These are phyloP conservation scores for Megacollybia marginata DNA, from an alignment of 768 basidiomycete genomes.

Conservation along the genomic window DNA sequence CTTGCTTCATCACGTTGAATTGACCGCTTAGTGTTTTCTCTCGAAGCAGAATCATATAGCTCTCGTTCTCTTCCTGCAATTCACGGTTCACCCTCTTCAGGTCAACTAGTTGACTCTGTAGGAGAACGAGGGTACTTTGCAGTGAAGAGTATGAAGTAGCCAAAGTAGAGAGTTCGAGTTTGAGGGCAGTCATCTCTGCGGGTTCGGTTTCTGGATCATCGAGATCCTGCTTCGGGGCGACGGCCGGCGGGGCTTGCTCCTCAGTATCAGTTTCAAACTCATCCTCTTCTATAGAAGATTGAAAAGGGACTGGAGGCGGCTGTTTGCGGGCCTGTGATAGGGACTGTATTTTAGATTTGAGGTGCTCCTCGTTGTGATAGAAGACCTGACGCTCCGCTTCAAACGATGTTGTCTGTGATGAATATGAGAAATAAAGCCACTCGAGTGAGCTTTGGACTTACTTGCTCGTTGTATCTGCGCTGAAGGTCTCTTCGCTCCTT, in stretches of 20 bases:
- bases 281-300: slow-evolving; percentile 23
- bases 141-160: slow-evolving; percentile 80
- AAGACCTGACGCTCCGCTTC: slow-evolving; percentile 90
- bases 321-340: slow-evolving; percentile 62
- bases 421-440: neutral
- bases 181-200: slow-evolving; percentile 82
- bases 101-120: slow-evolving; percentile 81
- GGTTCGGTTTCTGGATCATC: slow-evolving; percentile 68
- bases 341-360: slow-evolving; percentile 84
- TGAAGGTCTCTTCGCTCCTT: slow-evolving; percentile 81
- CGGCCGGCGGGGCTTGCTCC: slow-evolving; percentile 8
- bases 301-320: slow-evolving; percentile 25
- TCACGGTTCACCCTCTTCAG: slow-evolving; percentile 83
- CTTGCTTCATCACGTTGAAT: slow-evolving; percentile 69
- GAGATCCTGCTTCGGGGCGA: slow-evolving; percentile 35
- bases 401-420: slow-evolving; percentile 67
- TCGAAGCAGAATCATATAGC: slow-evolving; percentile 87
- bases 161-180: slow-evolving; percentile 78
- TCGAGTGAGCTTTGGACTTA: slow-evolving; percentile 17
- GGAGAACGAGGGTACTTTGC: slow-evolving; percentile 75
- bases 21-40: slow-evolving; percentile 90
- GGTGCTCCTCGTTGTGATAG: slow-evolving; percentile 90
- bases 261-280: slow-evolving; percentile 36
- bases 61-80: slow-evolving; percentile 93
- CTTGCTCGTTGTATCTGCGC: slow-evolving; percentile 86